These are phyloP conservation scores for Closterium sp. DNA, from an alignment of 139 green algal genomes.

Conservation along the genomic window DNA sequence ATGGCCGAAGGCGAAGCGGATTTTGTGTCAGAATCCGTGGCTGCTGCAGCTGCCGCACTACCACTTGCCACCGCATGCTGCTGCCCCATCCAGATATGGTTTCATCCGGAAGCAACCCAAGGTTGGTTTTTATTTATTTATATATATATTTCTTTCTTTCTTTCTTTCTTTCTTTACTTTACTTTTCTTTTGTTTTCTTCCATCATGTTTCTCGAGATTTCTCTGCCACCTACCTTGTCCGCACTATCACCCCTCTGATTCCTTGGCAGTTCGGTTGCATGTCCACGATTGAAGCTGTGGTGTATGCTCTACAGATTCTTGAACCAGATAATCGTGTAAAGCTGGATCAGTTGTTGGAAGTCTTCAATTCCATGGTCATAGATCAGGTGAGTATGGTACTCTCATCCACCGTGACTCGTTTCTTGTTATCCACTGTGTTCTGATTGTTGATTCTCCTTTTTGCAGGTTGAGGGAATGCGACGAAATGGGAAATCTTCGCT, in stretches of 20 bases:
- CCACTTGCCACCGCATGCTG: slow-evolving; percentile 5
- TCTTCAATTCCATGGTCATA: slow-evolving; percentile 27
- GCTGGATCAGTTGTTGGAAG: background rate
- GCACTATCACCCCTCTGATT: background rate
- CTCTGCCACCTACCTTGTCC: too few relatives aligned
- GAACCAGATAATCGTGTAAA: background rate
- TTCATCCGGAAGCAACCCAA: slow-evolving; percentile 26
- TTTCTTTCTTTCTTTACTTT: background rate
- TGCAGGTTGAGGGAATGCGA: background rate
- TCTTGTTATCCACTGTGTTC: background rate
- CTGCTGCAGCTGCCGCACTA: slow-evolving; percentile 29
- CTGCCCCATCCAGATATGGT: background rate
- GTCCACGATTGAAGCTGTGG: slow-evolving; percentile 24
- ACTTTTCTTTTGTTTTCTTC: background rate
- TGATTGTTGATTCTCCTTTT: background rate
- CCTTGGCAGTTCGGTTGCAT: background rate
- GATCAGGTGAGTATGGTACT: background rate
- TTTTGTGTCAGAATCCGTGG: slow-evolving; percentile 23
- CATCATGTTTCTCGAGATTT: background rate
- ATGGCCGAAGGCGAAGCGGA: slow-evolving; percentile 27
- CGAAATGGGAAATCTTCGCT: background rate
- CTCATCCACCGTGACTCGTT: too few relatives aligned
- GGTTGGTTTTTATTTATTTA: background rate
- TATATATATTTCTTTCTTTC: background rate
- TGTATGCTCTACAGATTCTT: slow-evolving; percentile 27